These are phyloP conservation scores for Chaetomiaceae sp. DNA, from an alignment of 2,329 filamentous ascomycete genomes.

Conservation along the genomic window DNA sequence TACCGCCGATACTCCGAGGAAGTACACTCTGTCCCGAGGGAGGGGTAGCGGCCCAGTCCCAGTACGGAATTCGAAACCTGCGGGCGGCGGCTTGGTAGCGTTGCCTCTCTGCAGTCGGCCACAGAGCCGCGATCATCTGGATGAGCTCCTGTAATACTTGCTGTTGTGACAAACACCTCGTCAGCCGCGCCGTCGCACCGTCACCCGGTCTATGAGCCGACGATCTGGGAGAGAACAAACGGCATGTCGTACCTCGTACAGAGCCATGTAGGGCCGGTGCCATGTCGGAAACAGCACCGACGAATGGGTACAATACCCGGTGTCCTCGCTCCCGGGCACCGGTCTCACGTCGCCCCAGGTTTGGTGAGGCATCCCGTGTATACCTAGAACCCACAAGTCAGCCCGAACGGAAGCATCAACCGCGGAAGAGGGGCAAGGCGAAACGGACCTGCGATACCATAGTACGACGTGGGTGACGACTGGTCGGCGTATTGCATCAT, in stretches of 20 bases:
- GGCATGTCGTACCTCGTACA: conserved; percentile 47
- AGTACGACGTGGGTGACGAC: conserved; percentile 61
- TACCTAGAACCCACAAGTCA: conserved; percentile 44
- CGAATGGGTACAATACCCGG: conserved; percentile 72
- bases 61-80: conserved; percentile 52
- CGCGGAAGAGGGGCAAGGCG: not conserved
- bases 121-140: conserved; percentile 41
- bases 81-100: conserved; percentile 46
- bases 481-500: conserved; percentile 65
- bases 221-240: not conserved
- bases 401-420: not conserved
- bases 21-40: conserved; percentile 42
- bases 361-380: conserved; percentile 68
- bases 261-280: conserved; percentile 73
- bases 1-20: conserved; percentile 42
- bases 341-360: conserved; percentile 48
- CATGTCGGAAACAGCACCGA: conserved; percentile 72
- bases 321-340: conserved; percentile 44
- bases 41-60: conserved; percentile 51
- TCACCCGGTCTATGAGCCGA: not conserved
- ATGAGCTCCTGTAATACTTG: conserved; percentile 34
- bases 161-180: conserved; percentile 20
- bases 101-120: conserved; percentile 40
- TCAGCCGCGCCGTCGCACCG: conserved; percentile 3
- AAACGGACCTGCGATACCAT: conserved; percentile 62